Evolutionary conservation across 257 asterid genomes (phyloP).

Genomic region (Galeopsis tetrahit): DNA sequence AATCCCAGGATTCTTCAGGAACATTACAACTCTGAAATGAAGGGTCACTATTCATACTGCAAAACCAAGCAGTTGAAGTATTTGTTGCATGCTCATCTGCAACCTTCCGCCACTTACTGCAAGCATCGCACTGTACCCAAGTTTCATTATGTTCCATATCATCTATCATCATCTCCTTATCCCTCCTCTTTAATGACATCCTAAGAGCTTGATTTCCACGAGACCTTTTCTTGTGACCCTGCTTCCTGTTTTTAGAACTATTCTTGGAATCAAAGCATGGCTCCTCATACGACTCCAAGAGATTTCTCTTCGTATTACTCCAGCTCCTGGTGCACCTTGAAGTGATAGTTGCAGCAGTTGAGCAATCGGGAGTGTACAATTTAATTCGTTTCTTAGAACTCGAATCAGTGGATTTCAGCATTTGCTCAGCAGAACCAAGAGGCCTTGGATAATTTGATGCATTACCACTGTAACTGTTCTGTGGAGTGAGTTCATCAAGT

Average conservation of each 20-base stretch:
- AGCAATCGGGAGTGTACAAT: constrained; percentile 39
- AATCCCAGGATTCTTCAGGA: constrained; percentile 89
- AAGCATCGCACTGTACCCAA: constrained; percentile 98
- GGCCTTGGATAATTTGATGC: constrained; percentile 38
- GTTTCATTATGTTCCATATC: constrained; percentile 58
- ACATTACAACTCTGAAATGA: constrained; percentile 69
- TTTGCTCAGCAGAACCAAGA: constrained; percentile 41
- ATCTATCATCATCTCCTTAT: constrained; percentile 39
- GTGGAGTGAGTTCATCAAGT: constrained; percentile 62
- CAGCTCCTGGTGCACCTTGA: constrained; percentile 43
- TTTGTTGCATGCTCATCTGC: constrained; percentile 47
- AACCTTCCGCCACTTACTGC: constrained; percentile 96
- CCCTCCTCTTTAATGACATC: constrained; percentile 46
- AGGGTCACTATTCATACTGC: constrained; percentile 87
- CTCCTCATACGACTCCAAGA: constrained; percentile 59
- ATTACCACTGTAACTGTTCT: constrained; percentile 33
- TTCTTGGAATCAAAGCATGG: constrained; percentile 38
- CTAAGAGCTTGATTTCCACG: constrained; percentile 32
- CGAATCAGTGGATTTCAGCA: constrained; percentile 40
- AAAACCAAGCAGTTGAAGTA: constrained; percentile 81
- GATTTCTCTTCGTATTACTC: constrained; percentile 60
- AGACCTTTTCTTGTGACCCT: constrained; percentile 29
- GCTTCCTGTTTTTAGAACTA: constrained; percentile 49
- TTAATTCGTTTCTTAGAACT: constrained; percentile 42
- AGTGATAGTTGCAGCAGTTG: constrained; percentile 41